phyloP scores from a whole-genome alignment of 2,329 filamentous ascomycete species.

The Pezicula rhizophila region DNA sequence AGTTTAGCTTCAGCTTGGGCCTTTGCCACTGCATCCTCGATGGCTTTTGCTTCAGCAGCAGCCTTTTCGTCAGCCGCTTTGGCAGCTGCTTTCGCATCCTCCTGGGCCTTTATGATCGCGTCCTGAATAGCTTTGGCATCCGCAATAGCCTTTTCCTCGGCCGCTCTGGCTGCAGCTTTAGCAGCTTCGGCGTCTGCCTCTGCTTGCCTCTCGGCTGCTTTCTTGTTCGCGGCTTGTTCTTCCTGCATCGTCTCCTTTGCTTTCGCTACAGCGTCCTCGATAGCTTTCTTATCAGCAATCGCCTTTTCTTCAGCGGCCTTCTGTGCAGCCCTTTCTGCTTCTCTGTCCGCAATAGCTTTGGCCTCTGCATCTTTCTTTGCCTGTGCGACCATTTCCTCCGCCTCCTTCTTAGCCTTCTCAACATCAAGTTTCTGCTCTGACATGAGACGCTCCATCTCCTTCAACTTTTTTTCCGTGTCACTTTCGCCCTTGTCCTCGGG shows the following conservation, averaged over 20 bases:
- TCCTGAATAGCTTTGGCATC: no score
- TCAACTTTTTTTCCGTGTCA: conserved; percentile 47
- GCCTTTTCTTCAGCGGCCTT: conserved; percentile 12
- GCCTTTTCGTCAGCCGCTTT: neutral
- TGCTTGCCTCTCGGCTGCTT: conserved; percentile 16
- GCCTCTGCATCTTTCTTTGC: conserved; percentile 36
- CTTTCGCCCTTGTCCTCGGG: conserved; percentile 17
- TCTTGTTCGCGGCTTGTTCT: neutral
- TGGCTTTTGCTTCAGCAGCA: conserved; percentile 16
- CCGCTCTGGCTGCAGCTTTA: conserved; percentile 2
- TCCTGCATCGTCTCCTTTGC: conserved; percentile 13
- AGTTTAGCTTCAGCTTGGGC: conserved; percentile 17
- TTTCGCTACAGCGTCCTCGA: conserved; percentile 41
- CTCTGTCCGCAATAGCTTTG: conserved; percentile 40
- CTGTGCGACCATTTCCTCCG: conserved; percentile 43
- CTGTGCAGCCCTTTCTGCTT: conserved; percentile 21
- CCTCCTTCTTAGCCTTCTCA: conserved; percentile 35
- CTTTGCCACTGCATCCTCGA: conserved; percentile 19
- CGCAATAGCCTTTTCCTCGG: conserved; percentile 1
- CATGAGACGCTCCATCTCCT: conserved; percentile 13
- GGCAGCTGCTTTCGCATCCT: neutral
- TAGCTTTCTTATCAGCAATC: conserved; percentile 37
- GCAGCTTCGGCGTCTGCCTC: conserved; percentile 29
- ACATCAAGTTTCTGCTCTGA: conserved; percentile 28
- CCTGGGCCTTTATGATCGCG: no score